Percentiles rank a stretch among this genome's conserved stretches.
These are phyloP conservation scores for Cladochytrium replicatum DNA, from an alignment of 192 early-diverging fungal species.

Conservation along the genomic window DNA sequence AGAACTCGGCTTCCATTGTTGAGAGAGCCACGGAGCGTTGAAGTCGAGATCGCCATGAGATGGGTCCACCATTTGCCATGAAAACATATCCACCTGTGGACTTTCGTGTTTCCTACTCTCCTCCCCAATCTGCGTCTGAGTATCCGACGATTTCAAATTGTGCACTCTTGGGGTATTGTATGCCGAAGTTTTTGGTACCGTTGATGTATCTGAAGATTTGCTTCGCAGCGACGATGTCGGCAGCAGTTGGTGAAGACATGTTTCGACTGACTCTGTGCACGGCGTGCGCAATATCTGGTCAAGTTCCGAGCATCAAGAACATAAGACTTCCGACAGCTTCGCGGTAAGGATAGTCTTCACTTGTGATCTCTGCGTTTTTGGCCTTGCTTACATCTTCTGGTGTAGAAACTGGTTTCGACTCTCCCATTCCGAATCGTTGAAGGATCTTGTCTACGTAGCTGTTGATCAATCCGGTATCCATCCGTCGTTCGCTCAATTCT, in stretches of 20 bases:
- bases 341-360: slow-evolving; percentile 7
- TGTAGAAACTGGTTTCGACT: no score
- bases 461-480: no score
- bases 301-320: slow-evolving; percentile 10
- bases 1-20: slow-evolving; percentile 19
- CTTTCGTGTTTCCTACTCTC: slow-evolving; percentile 10
- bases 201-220: slow-evolving; percentile 19
- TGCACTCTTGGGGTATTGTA: slow-evolving; percentile 5
- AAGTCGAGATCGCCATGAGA: slow-evolving; percentile 10
- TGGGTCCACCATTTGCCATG: slow-evolving; percentile 1
- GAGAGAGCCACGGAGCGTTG: slow-evolving; percentile 15
- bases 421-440: no score
- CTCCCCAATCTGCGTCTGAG: slow-evolving; percentile 34
- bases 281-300: slow-evolving; percentile 18
- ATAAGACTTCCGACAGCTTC: slow-evolving; percentile 17
- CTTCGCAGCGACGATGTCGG: not conserved
- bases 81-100: slow-evolving; percentile 29
- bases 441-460: no score
- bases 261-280: slow-evolving; percentile 1
- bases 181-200: slow-evolving; percentile 10
- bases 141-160: slow-evolving; percentile 2
- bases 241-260: not conserved
- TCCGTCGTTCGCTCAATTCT: no score
- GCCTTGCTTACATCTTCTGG: no score
- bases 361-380: not conserved